Percentiles rank a stretch among this genome's conserved stretches.
These are phyloP conservation scores for Sarcodon aspratus DNA, from an alignment of 768 basidiomycete genomes.

Conservation along the genomic window DNA sequence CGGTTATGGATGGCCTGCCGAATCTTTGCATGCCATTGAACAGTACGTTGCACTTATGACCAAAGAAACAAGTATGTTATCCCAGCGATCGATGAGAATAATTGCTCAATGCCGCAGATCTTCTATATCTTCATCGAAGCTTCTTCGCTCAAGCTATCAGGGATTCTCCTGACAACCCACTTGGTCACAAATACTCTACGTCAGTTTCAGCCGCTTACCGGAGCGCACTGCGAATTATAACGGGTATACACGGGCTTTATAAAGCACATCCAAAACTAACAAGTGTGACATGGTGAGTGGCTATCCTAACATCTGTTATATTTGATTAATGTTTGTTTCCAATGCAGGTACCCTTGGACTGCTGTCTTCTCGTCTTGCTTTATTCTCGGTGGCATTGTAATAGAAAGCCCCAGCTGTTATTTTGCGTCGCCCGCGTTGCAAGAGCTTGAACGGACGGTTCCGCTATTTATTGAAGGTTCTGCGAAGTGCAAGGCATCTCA, in stretches of 20 bases:
- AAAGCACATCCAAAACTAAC: conserved; percentile 21
- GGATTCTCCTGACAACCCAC: conserved; percentile 28
- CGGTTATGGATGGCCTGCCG: conserved; percentile 26
- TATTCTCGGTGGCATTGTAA: conserved; percentile 32
- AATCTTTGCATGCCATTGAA: conserved; percentile 28
- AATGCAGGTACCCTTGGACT: conserved; percentile 29
- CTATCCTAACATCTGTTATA: background rate
- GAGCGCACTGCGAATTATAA: conserved; percentile 31
- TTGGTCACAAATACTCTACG: conserved; percentile 30
- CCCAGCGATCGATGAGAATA: background rate
- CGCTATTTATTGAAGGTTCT: conserved; percentile 31
- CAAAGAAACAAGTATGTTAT: conserved; percentile 35
- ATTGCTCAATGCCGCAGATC: conserved; percentile 5
- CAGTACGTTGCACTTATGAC: conserved; percentile 29
- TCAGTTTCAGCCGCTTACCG: conserved; percentile 34
- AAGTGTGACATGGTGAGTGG: conserved; percentile 26
- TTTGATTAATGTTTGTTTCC: background rate
- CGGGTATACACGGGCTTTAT: conserved; percentile 26
- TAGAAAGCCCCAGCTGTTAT: conserved; percentile 32
- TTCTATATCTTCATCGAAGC: conserved; percentile 27
- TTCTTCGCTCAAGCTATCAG: conserved; percentile 37
- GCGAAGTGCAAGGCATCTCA: no score
- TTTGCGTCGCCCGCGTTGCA: conserved; percentile 27
- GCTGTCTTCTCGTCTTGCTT: conserved; percentile 36
- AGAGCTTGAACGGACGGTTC: conserved; percentile 24